Conservation (phyloP, 305 asterid species). For the Solanum hybrid region DNA sequence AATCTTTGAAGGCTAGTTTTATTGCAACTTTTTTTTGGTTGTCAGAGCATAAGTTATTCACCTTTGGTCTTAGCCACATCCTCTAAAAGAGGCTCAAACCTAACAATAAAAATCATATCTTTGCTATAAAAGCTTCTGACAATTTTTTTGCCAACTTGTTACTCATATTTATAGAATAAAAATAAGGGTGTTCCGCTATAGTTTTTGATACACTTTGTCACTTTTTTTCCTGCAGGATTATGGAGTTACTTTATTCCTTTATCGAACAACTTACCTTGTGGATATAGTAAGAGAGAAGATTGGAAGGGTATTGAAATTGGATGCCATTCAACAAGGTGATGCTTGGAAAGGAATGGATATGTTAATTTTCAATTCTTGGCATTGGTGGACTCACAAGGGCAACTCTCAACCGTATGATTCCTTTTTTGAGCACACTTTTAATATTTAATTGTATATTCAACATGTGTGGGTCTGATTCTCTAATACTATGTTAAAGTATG, state of each 20-base stretch:
- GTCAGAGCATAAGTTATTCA: not conserved
- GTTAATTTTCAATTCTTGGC: constrained; percentile 64
- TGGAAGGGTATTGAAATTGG: constrained; percentile 49
- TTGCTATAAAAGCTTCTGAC: not conserved
- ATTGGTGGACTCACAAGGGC: constrained; percentile 84
- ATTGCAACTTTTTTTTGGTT: not conserved
- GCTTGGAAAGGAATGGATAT: constrained; percentile 71
- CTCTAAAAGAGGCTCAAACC: not conserved
- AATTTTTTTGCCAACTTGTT: not conserved
- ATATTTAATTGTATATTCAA: not conserved
- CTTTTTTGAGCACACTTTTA: not conserved
- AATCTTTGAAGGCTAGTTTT: not conserved
- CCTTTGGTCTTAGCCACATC: not conserved
- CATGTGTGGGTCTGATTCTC: not conserved
- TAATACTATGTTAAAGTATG: not conserved
- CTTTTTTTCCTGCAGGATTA: constrained; percentile 29
- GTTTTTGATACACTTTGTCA: not conserved
- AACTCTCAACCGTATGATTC: constrained; percentile 38
- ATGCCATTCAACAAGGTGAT: constrained; percentile 49
- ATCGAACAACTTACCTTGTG: constrained; percentile 51
- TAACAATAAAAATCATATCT: not conserved
- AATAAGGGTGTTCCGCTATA: not conserved
- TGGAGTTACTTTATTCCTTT: constrained; percentile 39
- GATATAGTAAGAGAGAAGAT: constrained; percentile 41
- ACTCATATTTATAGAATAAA: not conserved